Evolutionary conservation across 192 early-diverging fungal species (phyloP).

Genomic region (Thamnidium elegans): DNA sequence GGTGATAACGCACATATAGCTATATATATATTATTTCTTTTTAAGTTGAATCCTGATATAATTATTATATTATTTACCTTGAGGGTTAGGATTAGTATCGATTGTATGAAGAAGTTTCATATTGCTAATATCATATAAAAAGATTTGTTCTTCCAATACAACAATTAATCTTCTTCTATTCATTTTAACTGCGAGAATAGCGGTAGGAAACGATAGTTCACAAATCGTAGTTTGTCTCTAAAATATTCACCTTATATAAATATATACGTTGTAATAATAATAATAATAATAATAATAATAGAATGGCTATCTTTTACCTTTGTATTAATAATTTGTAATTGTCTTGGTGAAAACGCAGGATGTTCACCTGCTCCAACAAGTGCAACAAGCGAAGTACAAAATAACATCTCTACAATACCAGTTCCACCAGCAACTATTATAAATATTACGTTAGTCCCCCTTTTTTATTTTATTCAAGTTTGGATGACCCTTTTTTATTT

Average conservation of each 20-base stretch:
- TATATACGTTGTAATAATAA: not conserved
- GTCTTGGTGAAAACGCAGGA: slow-evolving; percentile 79
- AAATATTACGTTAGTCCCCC: not conserved
- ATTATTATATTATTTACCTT: slow-evolving; percentile 48
- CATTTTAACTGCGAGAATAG: slow-evolving; percentile 92
- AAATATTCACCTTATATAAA: not conserved
- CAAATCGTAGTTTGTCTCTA: slow-evolving; percentile 95
- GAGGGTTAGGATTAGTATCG: slow-evolving; percentile 90
- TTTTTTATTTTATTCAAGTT: not conserved
- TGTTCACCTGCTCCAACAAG: slow-evolving; percentile 93
- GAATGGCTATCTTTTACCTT: slow-evolving; percentile 68
- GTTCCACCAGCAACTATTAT: slow-evolving; percentile 77
- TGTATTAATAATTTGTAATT: slow-evolving; percentile 94
- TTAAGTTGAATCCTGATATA: slow-evolving; percentile 12
- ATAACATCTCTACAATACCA: slow-evolving; percentile 96
- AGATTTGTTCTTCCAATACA: slow-evolving; percentile 93
- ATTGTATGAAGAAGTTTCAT: slow-evolving; percentile 97
- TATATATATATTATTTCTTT: slow-evolving; percentile 8
- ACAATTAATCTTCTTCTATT: slow-evolving; percentile 93
- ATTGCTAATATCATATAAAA: slow-evolving; percentile 96
- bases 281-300: not conserved
- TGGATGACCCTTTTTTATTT: not conserved
- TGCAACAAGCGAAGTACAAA: slow-evolving; percentile 94
- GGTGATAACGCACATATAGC: slow-evolving; percentile 92
- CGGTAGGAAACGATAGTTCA: slow-evolving; percentile 91